Evolutionary conservation across 805 yeast species (phyloP).

Genomic region (Wickerhamiella bombiphila): DNA sequence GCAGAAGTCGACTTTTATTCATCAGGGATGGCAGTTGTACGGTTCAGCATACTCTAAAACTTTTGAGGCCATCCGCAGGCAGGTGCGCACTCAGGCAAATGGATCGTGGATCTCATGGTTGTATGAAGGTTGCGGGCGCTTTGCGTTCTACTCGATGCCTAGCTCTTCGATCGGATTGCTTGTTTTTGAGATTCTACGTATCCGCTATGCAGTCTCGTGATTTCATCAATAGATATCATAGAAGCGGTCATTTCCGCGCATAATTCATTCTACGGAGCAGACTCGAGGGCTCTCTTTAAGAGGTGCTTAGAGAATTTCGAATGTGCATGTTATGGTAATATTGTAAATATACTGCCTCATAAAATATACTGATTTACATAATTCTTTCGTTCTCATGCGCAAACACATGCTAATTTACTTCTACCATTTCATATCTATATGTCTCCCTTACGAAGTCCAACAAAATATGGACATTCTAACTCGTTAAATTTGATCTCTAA

Average conservation of each 20-base stretch:
- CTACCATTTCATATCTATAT: too few relatives aligned
- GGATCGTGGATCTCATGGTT: slow-evolving; percentile 49
- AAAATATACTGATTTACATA: background rate
- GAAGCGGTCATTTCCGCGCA: background rate
- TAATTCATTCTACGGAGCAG: too few relatives aligned
- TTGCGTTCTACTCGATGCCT: slow-evolving; percentile 65
- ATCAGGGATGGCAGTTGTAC: slow-evolving; percentile 32
- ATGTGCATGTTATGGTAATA: too few relatives aligned
- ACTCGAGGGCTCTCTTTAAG: too few relatives aligned
- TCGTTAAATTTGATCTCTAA: too few relatives aligned
- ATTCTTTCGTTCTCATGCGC: background rate
- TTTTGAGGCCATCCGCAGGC: slow-evolving; percentile 37
- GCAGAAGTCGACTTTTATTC: slow-evolving; percentile 6
- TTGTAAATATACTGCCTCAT: too few relatives aligned
- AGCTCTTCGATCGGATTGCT: slow-evolving; percentile 78
- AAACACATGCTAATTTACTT: too few relatives aligned
- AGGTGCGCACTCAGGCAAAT: slow-evolving; percentile 40
- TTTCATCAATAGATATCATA: background rate
- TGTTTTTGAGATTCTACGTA: slow-evolving; percentile 68
- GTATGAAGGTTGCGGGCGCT: slow-evolving; percentile 63
- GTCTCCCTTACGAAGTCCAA: too few relatives aligned
- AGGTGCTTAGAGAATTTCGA: too few relatives aligned
- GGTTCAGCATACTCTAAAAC: slow-evolving; percentile 69
- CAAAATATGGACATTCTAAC: too few relatives aligned
- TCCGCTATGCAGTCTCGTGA: slow-evolving; percentile 10